Evolutionary conservation across 179 eudicot genomes (phyloP), one percentile per base, ranked within the genome.

Genomic region (Nepenthes alata): DNA sequence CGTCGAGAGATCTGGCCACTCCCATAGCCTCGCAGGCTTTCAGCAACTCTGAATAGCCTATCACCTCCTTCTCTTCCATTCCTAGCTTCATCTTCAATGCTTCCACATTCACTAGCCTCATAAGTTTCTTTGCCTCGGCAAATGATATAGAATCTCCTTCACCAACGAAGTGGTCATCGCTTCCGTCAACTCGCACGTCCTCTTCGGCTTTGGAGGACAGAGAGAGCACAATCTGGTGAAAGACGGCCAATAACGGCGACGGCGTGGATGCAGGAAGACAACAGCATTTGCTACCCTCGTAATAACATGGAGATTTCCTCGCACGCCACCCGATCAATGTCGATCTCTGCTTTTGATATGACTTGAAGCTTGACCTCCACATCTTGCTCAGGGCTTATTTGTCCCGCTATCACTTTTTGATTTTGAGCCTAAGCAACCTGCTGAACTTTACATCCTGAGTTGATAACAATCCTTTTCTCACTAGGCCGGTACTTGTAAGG

Each of bases 61-160:
- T 85, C 58, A 82, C 84, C 65, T 91, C 96, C 67, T 78, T 79
- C 10, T 75, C 85, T 48, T 88, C 83, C 54, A 68, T 57, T 35
- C 75, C 88, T 51, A 91, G 70, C 70, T 84, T 88, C 77, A 52
- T 74, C 80, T 85, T 91, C 73, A 91, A 50, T 57, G 77, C 78
- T 59, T 85, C 90, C 45, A 88, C 88, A 67, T 88, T 82, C 78
- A 79, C 90, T 69, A 88, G 70, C 60, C 85, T 80, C 94, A 91
- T 79, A 75, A 91, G 67, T 74, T 77, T 85, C 84, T 74, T 83
- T 62, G 82, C 96, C 78, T 91, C 97, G 48, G 57, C 67, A 5
- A 67, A 57, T 62, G 91, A 70, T 52, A 81, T 76, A 11, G 39
- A 13, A 25, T 57, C 61, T 11, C 60, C 58, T 14, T 38, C 37